Evolutionary conservation across 495 filamentous ascomycete genomes (phyloP), one percentile per base, ranked within the genome.

Genomic region (Pyrenula massariospora): DNA sequence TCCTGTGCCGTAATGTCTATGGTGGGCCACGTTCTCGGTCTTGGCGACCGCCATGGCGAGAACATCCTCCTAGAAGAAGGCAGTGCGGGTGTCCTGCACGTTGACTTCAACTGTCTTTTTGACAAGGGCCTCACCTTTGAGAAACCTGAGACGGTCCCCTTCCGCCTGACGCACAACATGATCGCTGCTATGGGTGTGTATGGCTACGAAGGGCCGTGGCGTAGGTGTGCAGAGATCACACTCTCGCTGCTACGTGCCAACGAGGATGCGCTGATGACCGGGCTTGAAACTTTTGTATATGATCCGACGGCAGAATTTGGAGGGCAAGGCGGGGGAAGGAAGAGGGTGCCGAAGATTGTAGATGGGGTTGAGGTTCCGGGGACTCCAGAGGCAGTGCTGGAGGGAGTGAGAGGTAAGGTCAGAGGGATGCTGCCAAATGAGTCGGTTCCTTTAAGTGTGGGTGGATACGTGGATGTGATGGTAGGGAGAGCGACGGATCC

Each of bases 21-120:
- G 81, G 88, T 95, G 22, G 93, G 93, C 54, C 90, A 95, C 24
- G 88, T 96, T 57, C 79, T 98, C 12, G 93, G 91, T 15, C 80
- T 99, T 2, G 93, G 93, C 42, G 93, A 99, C 66, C 89, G 93
- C n/a, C 93, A 99, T 69, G 91, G 91, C 55, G 93, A 97, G 70
- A 99, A 99, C 68, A 88, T 99, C 53, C 79, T 96, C 31, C 88
- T 97, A 52, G 91, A 97, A 68, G 89, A 96, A 77, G 84, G 85
- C 36, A 94, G 90, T 59, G 93, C 94, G 50, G 94, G 95, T 55
- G 84, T 94, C 22, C 84, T 97, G 64, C 93, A 99, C 70, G 93
- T 99, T 53, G 93, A 99, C 72, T 99, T 99, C 79, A 99, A 99
- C 71, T 99, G 93, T 71, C 85, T 99, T 21, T 99, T 99, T 69